Conservation (phyloP, 2,329 filamentous ascomycete genomes). For the Nigrospora sphaerica region DNA sequence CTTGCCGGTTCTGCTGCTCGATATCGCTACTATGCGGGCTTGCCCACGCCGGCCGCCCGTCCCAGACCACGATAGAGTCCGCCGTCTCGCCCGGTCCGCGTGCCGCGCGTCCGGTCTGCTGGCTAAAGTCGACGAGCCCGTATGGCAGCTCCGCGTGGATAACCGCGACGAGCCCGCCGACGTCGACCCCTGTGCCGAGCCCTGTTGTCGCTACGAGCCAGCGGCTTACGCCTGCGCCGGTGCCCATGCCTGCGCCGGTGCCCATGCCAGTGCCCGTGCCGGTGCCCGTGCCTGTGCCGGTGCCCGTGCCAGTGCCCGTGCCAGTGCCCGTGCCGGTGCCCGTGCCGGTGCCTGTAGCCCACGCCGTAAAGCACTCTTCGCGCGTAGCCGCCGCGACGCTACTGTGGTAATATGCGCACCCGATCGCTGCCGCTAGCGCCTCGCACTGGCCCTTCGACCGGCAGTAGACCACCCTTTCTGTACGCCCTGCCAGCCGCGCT, state of each 20-base stretch:
- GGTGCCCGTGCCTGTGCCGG: too few species aligned
- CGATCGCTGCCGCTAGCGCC: neutral
- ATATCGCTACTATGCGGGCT: neutral
- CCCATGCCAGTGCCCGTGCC: too few species aligned
- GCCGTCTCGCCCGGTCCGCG: too few species aligned
- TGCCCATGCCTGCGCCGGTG: too few species aligned
- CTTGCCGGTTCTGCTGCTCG: neutral
- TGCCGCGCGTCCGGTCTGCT: too few species aligned
- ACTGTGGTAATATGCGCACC: neutral
- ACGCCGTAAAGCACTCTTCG: neutral
- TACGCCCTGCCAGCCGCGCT: neutral
- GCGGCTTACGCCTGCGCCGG: neutral
- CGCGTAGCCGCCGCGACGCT: neutral
- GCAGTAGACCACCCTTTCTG: slow-evolving; percentile 1
- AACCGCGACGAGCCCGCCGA: neutral
- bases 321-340: too few species aligned
- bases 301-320: too few species aligned
- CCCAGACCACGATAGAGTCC: too few species aligned
- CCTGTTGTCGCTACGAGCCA: neutral
- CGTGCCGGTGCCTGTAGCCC: too few species aligned
- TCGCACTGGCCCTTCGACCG: neutral
- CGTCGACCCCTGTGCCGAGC: neutral
- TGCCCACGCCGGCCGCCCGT: neutral
- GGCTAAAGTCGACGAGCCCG: too few species aligned
- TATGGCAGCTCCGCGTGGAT: neutral